These are phyloP conservation scores for Pharus latifolius DNA, from an alignment of 176 grass and related monocot genomes.

Conservation along the genomic window DNA sequence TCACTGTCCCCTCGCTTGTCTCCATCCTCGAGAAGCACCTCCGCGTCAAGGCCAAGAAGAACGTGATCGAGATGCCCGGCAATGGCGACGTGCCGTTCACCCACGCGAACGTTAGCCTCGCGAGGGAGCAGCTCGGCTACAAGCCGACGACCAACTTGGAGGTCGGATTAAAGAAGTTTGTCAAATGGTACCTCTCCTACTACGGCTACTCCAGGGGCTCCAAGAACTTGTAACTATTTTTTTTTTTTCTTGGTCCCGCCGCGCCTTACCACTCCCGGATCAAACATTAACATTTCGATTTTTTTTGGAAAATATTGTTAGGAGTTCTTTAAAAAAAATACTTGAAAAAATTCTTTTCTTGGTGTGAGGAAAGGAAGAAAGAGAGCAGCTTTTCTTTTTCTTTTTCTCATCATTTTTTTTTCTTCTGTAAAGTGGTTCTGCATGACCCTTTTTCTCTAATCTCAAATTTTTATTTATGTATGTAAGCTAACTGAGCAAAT, in stretches of 20 bases:
- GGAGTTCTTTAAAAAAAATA: slow-evolving; percentile 5
- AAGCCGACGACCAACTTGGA: slow-evolving; percentile 80
- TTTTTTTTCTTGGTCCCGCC: background rate
- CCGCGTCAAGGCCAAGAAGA: slow-evolving; percentile 58
- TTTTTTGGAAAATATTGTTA: slow-evolving; percentile 27
- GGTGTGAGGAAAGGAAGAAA: background rate
- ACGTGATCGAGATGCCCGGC: slow-evolving; percentile 79
- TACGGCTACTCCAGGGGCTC: slow-evolving; percentile 72
- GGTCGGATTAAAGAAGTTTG: slow-evolving; percentile 75
- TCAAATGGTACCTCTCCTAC: slow-evolving; percentile 93
- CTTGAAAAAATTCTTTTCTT: background rate
- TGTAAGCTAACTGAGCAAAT: background rate
- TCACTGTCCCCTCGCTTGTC: slow-evolving; percentile 76
- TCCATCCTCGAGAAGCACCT: slow-evolving; percentile 80
- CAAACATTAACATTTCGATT: slow-evolving; percentile 28
- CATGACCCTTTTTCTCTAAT: background rate
- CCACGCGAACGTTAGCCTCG: slow-evolving; percentile 71
- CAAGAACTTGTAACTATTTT: slow-evolving; percentile 41
- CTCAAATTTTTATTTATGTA: background rate
- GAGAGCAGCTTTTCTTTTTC: background rate
- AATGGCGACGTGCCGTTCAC: slow-evolving; percentile 94
- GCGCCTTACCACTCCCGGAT: slow-evolving; percentile 1
- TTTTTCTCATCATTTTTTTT: background rate
- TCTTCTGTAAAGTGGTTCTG: slow-evolving; percentile 25
- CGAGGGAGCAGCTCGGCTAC: slow-evolving; percentile 61